Percentiles rank a stretch among this genome's conserved stretches.
Conservation (phyloP, 306 rosid species). For the Betula pendula region DNA sequence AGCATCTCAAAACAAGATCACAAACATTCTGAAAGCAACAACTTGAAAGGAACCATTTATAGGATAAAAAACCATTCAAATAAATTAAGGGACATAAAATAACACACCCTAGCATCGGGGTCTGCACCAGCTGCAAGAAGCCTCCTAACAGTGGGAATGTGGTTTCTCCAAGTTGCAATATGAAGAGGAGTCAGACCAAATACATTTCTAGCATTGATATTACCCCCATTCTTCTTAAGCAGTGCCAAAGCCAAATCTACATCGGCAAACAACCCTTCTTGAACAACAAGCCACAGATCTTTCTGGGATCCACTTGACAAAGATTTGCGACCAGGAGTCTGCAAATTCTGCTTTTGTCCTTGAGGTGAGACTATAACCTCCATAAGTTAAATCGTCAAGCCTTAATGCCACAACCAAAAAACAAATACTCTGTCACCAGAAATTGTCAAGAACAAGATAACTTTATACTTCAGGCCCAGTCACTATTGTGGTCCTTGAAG, state of each 20-base stretch:
- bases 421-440: slow-evolving; percentile 10
- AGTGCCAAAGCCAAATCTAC: slow-evolving; percentile 66
- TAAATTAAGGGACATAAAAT: slow-evolving; percentile 10
- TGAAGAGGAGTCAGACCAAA: slow-evolving; percentile 91
- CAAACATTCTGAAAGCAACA: background rate
- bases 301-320: slow-evolving; percentile 40
- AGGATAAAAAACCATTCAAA: slow-evolving; percentile 18
- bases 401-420: slow-evolving; percentile 16
- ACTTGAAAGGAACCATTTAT: background rate
- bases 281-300: slow-evolving; percentile 72
- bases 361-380: slow-evolving; percentile 51
- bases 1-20: background rate
- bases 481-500: slow-evolving; percentile 20
- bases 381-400: slow-evolving; percentile 44
- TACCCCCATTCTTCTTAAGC: slow-evolving; percentile 75
- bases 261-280: slow-evolving; percentile 72
- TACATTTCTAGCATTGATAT: slow-evolving; percentile 68
- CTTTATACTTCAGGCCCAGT: slow-evolving; percentile 13
- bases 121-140: slow-evolving; percentile 95
- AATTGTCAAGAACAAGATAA: slow-evolving; percentile 27
- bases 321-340: slow-evolving; percentile 45
- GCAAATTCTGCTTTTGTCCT: slow-evolving; percentile 61
- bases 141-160: slow-evolving; percentile 79
- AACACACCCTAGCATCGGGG: slow-evolving; percentile 86
- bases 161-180: slow-evolving; percentile 92